Evolutionary conservation across 2,329 filamentous ascomycete species (phyloP).

Genomic region (Ascochyta rabiei): DNA sequence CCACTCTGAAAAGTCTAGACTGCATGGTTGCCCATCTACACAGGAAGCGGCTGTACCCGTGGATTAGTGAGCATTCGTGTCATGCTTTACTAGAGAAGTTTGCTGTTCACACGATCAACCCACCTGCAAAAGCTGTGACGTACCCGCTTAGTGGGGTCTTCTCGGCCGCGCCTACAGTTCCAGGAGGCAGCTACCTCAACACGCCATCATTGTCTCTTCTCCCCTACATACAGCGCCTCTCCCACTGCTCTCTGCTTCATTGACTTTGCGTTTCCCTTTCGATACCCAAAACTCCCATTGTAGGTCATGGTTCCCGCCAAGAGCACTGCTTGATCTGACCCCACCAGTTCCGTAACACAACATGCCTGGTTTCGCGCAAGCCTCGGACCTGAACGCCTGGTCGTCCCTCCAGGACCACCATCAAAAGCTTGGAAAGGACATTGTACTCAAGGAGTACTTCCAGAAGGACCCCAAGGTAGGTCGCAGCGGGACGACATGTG

Average conservation of each 20-base stretch:
- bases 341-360: slow-evolving; percentile 36
- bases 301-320: slow-evolving; percentile 1
- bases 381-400: slow-evolving; percentile 86
- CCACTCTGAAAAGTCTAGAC: slow-evolving; percentile 24
- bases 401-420: slow-evolving; percentile 89
- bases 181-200: slow-evolving; percentile 17
- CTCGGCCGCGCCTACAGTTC: slow-evolving; percentile 26
- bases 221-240: slow-evolving; percentile 6
- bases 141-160: slow-evolving; percentile 23
- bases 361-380: slow-evolving; percentile 75
- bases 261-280: slow-evolving; percentile 17
- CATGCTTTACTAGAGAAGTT: slow-evolving; percentile 24
- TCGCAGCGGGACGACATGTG: not conserved
- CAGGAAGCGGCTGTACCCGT: slow-evolving; percentile 1
- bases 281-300: slow-evolving; percentile 23
- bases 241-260: slow-evolving; percentile 15
- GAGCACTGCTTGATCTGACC: slow-evolving; percentile 23
- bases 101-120: slow-evolving; percentile 11
- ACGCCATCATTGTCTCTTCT: slow-evolving; percentile 14
- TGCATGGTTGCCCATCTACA: not conserved
- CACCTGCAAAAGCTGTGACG: slow-evolving; percentile 29
- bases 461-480: slow-evolving; percentile 70
- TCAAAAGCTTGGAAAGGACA: slow-evolving; percentile 81
- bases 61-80: slow-evolving; percentile 37
- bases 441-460: slow-evolving; percentile 93